Percentiles rank a stretch among this genome's conserved stretches.
Conservation (phyloP, 2,329 filamentous ascomycete genomes). For the Pestalotiopsis sp. region DNA sequence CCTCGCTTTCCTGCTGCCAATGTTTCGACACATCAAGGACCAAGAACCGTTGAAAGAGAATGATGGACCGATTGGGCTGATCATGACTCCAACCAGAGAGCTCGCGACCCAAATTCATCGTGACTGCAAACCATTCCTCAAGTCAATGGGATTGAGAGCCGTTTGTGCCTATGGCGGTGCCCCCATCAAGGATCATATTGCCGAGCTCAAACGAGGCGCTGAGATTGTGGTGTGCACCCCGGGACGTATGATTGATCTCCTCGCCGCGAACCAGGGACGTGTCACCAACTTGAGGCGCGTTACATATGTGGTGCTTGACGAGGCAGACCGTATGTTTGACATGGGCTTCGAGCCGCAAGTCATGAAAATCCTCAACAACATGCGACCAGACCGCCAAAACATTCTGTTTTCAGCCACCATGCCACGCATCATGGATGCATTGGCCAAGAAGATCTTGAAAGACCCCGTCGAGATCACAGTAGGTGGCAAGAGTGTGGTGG, state of each 20-base stretch:
- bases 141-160: constrained; percentile 79
- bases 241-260: constrained; percentile 91
- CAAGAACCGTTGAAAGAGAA: constrained; percentile 54
- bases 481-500: constrained; percentile 84
- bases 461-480: constrained; percentile 91
- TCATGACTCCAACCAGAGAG: constrained; percentile 94
- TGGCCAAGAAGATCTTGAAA: constrained; percentile 85
- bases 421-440: constrained; percentile 86
- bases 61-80: constrained; percentile 85
- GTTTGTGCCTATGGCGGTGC: constrained; percentile 95
- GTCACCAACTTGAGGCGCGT: constrained; percentile 89
- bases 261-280: constrained; percentile 90
- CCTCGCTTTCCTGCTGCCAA: constrained; percentile 90
- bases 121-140: constrained; percentile 93
- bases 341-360: constrained; percentile 99
- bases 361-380: constrained; percentile 91
- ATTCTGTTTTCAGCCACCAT: constrained; percentile 97
- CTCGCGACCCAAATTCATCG: constrained; percentile 91
- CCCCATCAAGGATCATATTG: constrained; percentile 96
- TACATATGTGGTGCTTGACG: constrained; percentile 93
- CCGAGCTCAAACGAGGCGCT: constrained; percentile 90
- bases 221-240: constrained; percentile 96
- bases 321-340: constrained; percentile 98
- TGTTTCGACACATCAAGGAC: constrained; percentile 98
- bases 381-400: constrained; percentile 89